Conservation (phyloP, 2,329 filamentous ascomycete genomes). For the Hymenoscyphus fructigenus region DNA sequence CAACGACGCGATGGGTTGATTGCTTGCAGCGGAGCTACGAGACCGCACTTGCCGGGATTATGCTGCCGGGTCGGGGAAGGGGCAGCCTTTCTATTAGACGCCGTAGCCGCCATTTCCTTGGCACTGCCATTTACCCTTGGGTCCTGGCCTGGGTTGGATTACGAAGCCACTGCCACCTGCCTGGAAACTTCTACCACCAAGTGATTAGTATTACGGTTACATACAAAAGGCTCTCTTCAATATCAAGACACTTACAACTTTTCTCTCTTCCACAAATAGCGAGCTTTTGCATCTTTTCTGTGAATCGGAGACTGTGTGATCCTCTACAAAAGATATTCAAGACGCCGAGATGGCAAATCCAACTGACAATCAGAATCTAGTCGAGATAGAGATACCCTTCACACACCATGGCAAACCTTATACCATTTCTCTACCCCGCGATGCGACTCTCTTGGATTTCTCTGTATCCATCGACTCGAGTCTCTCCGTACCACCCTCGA, state of each 20-base stretch:
- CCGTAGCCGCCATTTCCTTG: background rate
- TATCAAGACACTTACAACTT: background rate
- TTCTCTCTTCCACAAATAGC: background rate
- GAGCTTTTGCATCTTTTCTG: background rate
- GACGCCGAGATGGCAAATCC: constrained; percentile 24
- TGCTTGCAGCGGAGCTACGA: background rate
- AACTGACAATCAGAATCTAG: constrained; percentile 32
- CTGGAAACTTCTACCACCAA: constrained; percentile 16
- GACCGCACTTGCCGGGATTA: constrained; percentile 15
- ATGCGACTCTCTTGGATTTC: constrained; percentile 56
- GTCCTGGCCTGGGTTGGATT: background rate
- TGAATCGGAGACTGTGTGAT: constrained; percentile 13
- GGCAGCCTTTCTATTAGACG: constrained; percentile 4
- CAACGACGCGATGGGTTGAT: constrained; percentile 19
- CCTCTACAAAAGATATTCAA: constrained; percentile 11
- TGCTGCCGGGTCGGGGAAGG: constrained; percentile 11
- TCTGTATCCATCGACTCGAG: constrained; percentile 54
- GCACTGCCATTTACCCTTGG: background rate
- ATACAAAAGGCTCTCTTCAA: background rate
- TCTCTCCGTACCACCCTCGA: constrained; percentile 58
- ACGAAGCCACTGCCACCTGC: constrained; percentile 1
- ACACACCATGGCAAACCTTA: constrained; percentile 48
- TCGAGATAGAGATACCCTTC: constrained; percentile 48
- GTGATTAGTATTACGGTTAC: constrained; percentile 1
- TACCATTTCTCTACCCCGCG: constrained; percentile 44